Conservation (phyloP, 2,329 filamentous ascomycete genomes). For the Ophiostoma piceae region DNA sequence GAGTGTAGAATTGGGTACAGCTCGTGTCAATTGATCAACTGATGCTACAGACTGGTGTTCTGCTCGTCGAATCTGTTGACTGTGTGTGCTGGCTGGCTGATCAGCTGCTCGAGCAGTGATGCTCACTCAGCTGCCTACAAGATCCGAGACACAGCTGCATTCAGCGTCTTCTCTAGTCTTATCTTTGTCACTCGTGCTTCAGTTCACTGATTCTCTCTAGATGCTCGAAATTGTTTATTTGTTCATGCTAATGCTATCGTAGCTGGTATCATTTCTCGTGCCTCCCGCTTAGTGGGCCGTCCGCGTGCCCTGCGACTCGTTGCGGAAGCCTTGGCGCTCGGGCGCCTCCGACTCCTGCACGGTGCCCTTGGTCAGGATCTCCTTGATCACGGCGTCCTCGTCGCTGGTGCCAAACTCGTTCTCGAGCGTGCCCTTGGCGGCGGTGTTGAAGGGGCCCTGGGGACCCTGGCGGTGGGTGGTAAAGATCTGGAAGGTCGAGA, state of each 20-base stretch:
- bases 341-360: constrained; percentile 56
- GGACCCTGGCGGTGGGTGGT: constrained; percentile 81
- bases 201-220: no score
- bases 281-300: neutral
- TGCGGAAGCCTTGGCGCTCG: constrained; percentile 49
- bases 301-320: constrained; percentile 46
- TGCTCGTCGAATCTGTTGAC: neutral
- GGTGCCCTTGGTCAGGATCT: constrained; percentile 72
- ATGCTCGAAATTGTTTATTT: neutral
- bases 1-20: neutral
- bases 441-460: constrained; percentile 71
- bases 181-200: no score
- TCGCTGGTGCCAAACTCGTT: constrained; percentile 80
- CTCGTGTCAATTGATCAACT: neutral
- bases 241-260: neutral
- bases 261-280: neutral
- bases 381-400: constrained; percentile 74
- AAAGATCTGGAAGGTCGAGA: constrained; percentile 85
- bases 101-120: neutral
- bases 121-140: neutral
- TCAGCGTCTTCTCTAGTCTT: no score
- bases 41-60: neutral
- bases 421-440: constrained; percentile 69
- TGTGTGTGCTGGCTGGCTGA: neutral
- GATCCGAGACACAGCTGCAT: no score